Conservation (phyloP, 2,329 filamentous ascomycete species). For the Sporothrix inflata region DNA sequence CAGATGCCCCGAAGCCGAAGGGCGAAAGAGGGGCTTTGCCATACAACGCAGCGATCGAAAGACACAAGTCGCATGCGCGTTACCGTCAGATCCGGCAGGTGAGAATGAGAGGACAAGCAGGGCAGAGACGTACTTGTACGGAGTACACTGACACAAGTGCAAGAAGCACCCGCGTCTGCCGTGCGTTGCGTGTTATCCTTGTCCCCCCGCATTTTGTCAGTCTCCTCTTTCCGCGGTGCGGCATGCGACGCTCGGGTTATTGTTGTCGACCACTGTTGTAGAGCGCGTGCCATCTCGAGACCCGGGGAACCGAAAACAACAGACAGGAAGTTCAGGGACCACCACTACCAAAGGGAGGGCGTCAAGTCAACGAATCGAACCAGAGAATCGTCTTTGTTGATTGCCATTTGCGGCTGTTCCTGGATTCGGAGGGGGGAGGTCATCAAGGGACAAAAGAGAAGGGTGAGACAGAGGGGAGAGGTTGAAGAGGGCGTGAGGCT, state of each 20-base stretch:
- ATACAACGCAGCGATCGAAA: slow-evolving; percentile 8
- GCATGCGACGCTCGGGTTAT: not conserved
- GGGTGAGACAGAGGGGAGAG: not conserved
- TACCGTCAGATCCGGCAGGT: slow-evolving; percentile 11
- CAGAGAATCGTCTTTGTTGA: not conserved
- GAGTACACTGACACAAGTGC: not conserved
- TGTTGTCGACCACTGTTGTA: not conserved
- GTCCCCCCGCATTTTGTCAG: slow-evolving; percentile 16
- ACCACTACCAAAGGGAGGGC: not conserved
- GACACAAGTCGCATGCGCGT: not conserved
- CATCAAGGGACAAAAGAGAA: slow-evolving; percentile 8
- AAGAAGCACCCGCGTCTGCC: slow-evolving; percentile 4
- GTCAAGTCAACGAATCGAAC: not conserved
- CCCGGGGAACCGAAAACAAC: not conserved
- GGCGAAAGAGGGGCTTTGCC: slow-evolving; percentile 4
- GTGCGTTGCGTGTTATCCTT: slow-evolving; percentile 10
- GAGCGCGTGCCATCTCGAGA: too few species aligned
- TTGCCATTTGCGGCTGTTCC: slow-evolving; percentile 16
- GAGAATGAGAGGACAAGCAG: not conserved
- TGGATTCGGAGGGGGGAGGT: not conserved
- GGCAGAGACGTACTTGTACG: not conserved
- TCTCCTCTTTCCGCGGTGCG: not conserved
- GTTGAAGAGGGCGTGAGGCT: not conserved
- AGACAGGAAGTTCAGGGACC: not conserved
- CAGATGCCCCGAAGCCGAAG: not conserved